Conservation (phyloP, 176 grass and related monocot genomes). For the Avena insularis region DNA sequence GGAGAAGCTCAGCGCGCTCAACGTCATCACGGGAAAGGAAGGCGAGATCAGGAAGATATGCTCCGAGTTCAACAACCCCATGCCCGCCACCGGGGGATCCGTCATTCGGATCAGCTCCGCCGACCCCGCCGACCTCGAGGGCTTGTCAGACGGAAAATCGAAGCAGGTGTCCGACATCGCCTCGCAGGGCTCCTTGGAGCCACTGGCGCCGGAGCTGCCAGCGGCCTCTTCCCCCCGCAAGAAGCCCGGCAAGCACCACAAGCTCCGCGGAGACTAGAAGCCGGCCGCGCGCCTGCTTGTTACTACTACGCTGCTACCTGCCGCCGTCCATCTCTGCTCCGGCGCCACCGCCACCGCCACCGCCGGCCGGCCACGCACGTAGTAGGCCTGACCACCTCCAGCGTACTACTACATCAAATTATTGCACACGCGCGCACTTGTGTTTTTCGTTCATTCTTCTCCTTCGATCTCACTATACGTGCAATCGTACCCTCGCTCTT, state of each 20-base stretch:
- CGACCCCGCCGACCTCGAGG: neutral
- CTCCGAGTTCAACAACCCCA: constrained; percentile 54
- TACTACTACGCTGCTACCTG: neutral
- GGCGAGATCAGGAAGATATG: constrained; percentile 64
- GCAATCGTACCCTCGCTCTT: neutral
- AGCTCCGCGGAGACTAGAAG: constrained; percentile 15
- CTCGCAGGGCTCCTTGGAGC: neutral
- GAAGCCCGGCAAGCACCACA: constrained; percentile 5
- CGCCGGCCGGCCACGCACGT: neutral
- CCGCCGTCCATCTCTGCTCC: neutral
- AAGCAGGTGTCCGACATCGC: neutral
- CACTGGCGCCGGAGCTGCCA: neutral
- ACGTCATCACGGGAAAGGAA: constrained; percentile 59
- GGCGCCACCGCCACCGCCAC: neutral
- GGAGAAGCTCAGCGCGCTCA: constrained; percentile 52
- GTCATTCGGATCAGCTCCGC: constrained; percentile 52
- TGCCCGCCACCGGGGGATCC: neutral
- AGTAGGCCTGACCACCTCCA: neutral
- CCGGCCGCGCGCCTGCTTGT: neutral
- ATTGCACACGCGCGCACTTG: neutral
- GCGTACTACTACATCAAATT: neutral
- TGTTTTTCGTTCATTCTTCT: neutral
- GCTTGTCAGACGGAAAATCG: neutral
- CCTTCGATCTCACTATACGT: neutral
- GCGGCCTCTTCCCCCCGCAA: neutral